phyloP scores from a whole-genome alignment of 306 rosid genomes.

The Corylus americana region DNA sequence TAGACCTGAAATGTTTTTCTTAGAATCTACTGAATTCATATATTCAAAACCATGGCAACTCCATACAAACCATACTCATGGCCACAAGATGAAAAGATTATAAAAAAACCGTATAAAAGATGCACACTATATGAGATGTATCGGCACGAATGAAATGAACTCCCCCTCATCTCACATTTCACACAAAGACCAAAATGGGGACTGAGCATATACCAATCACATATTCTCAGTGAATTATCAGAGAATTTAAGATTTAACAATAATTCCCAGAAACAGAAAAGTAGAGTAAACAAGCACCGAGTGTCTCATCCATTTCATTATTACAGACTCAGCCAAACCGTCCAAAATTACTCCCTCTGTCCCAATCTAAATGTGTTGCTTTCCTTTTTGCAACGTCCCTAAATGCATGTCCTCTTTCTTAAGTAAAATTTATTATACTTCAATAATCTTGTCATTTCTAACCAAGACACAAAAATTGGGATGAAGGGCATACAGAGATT shows the following conservation, averaged over 20 bases:
- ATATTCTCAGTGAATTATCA: not conserved
- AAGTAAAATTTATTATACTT: no score
- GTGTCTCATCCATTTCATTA: not conserved
- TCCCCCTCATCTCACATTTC: not conserved
- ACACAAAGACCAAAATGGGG: not conserved
- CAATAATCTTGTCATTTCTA: no score
- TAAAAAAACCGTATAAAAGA: not conserved
- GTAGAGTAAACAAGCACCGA: not conserved
- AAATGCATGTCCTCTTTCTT: no score
- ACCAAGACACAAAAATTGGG: no score
- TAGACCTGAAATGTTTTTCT: not conserved
- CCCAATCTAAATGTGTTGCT: no score
- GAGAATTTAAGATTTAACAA: no score
- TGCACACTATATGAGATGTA: not conserved
- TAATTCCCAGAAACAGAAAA: not conserved
- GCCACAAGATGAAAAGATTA: not conserved
- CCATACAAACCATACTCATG: not conserved
- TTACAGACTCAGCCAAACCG: not conserved
- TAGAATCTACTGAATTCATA: not conserved
- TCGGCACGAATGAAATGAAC: not conserved
- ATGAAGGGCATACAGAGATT: not conserved
- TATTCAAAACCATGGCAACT: not conserved
- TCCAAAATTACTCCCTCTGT: no score
- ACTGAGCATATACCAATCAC: not conserved
- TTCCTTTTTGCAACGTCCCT: no score